Conservation (phyloP, 306 rosid species). For the Aeschynomene evenia region DNA sequence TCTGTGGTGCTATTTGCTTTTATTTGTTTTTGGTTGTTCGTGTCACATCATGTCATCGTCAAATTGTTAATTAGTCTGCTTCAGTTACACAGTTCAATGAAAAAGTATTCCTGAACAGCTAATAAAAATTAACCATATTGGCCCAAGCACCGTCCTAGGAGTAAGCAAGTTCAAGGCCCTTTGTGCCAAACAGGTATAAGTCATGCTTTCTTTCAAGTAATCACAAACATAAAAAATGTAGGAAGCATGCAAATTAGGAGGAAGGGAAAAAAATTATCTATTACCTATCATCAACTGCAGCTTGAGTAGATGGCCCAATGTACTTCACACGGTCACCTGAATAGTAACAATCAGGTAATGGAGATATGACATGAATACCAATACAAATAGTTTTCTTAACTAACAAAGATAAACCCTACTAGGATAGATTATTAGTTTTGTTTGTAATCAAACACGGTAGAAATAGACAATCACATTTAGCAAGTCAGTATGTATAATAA, state of each 20-base stretch:
- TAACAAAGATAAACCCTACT: no score
- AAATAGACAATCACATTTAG: slow-evolving; percentile 10
- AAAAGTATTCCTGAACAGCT: background rate
- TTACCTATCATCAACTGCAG: slow-evolving; percentile 76
- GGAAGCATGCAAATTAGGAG: background rate
- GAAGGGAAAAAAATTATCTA: slow-evolving; percentile 20
- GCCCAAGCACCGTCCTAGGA: slow-evolving; percentile 7
- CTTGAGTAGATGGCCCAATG: slow-evolving; percentile 59
- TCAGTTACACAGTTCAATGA: background rate
- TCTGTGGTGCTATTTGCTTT: background rate
- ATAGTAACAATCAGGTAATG: slow-evolving; percentile 17
- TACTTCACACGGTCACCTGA: slow-evolving; percentile 96
- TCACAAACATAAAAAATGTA: background rate
- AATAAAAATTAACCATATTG: slow-evolving; percentile 1
- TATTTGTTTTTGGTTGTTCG: background rate
- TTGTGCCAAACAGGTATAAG: background rate
- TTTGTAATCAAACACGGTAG: background rate
- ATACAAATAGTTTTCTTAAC: slow-evolving; percentile 8
- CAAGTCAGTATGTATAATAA: slow-evolving; percentile 19
- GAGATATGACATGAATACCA: slow-evolving; percentile 10
- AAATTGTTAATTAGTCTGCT: slow-evolving; percentile 10
- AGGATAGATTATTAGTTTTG: background rate
- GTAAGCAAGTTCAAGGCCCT: background rate
- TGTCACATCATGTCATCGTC: background rate
- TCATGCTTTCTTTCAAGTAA: slow-evolving; percentile 16